phyloP scores from a whole-genome alignment of 2,329 filamentous ascomycete species.

The Colletotrichum echinochloae region DNA sequence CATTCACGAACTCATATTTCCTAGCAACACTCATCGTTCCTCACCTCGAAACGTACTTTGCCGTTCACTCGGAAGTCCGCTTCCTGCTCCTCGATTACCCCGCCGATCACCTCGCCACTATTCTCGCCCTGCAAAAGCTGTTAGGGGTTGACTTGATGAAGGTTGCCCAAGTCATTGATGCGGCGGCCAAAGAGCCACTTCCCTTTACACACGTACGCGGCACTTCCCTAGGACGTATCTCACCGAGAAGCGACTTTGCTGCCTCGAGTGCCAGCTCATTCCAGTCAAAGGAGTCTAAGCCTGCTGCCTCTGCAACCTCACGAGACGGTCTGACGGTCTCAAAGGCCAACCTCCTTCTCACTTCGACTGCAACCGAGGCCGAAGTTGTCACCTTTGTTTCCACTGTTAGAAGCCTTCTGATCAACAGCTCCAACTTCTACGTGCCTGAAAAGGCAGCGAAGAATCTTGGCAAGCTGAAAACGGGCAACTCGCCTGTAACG shows the following conservation, averaged over 20 bases:
- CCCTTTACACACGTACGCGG: slow-evolving; percentile 57
- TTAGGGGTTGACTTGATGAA: slow-evolving; percentile 68
- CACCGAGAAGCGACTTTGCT: slow-evolving; percentile 25
- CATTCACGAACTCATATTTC: slow-evolving; percentile 64
- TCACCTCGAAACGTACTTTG: slow-evolving; percentile 70
- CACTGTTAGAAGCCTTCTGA: slow-evolving; percentile 62
- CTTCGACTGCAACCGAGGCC: slow-evolving; percentile 63
- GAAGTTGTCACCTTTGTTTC: slow-evolving; percentile 68
- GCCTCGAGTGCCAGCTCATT: slow-evolving; percentile 27
- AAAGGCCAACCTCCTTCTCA: slow-evolving; percentile 68
- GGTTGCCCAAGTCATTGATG: slow-evolving; percentile 67
- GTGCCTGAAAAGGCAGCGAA: slow-evolving; percentile 50
- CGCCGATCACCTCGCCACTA: slow-evolving; percentile 65
- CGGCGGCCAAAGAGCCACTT: slow-evolving; percentile 52
- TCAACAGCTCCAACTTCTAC: slow-evolving; percentile 61
- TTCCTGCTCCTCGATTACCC: slow-evolving; percentile 72
- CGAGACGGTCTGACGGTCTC: slow-evolving; percentile 53
- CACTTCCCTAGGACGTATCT: slow-evolving; percentile 46
- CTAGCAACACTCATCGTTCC: slow-evolving; percentile 70
- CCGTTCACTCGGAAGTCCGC: slow-evolving; percentile 62
- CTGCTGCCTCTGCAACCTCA: slow-evolving; percentile 10
- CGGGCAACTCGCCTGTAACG: slow-evolving; percentile 49
- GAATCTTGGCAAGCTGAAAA: slow-evolving; percentile 33
- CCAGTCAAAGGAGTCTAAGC: slow-evolving; percentile 18
- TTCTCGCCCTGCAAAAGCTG: slow-evolving; percentile 68